These are phyloP conservation scores for Colletotrichum euphorbiae DNA, from an alignment of 2,329 filamentous ascomycete genomes.

Conservation along the genomic window DNA sequence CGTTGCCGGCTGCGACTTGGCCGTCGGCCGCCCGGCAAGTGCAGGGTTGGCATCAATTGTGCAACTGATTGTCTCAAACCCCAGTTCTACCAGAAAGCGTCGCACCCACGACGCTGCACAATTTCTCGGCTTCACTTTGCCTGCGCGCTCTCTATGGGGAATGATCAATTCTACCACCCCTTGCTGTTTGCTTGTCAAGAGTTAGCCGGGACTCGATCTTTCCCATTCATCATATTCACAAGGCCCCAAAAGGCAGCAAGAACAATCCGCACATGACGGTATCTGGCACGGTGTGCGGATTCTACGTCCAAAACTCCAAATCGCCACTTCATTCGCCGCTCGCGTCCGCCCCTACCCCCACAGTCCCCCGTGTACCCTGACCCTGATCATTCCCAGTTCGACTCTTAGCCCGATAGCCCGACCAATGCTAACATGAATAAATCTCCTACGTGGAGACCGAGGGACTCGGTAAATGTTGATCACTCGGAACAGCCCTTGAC, in stretches of 20 bases:
- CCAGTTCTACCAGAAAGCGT: background rate
- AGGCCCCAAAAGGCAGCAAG: background rate
- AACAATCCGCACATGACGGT: background rate
- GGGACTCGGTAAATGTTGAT: slow-evolving; percentile 37
- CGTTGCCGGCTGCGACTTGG: background rate
- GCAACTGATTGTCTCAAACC: background rate
- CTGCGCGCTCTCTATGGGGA: slow-evolving; percentile 8
- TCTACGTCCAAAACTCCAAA: background rate
- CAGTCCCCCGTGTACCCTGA: slow-evolving; percentile 28
- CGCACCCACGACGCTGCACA: slow-evolving; percentile 1
- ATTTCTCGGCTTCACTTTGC: slow-evolving; percentile 3
- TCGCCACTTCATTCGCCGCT: background rate
- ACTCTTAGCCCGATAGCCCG: slow-evolving; percentile 15
- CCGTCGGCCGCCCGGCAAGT: slow-evolving; percentile 8
- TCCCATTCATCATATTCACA: background rate
- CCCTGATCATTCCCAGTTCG: slow-evolving; percentile 20
- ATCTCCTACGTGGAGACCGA: slow-evolving; percentile 29
- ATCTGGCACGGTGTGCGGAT: slow-evolving; percentile 12
- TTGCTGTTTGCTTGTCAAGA: slow-evolving; percentile 3
- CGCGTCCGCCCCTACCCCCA: slow-evolving; percentile 19
- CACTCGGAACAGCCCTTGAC: slow-evolving; percentile 30
- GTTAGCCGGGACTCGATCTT: background rate
- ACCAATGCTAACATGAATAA: slow-evolving; percentile 36
- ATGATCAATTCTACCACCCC: background rate
- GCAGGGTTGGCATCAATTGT: slow-evolving; percentile 22